Base-by-base conservation (phyloP, 148 eudicot species). In the Selenicereus undatus region DNA sequence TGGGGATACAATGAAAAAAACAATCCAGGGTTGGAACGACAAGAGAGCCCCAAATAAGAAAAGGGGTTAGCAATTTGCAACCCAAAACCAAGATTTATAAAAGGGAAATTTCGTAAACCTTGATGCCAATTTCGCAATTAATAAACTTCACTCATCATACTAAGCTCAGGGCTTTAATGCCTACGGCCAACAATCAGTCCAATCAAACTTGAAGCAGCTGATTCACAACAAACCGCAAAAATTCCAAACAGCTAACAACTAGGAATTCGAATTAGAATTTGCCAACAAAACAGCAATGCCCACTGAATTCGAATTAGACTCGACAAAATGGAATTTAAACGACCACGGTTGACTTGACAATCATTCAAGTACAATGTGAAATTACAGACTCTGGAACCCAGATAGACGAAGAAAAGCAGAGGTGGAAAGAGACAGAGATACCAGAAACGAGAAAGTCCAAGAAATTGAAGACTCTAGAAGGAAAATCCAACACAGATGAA, bases 401-500 rank as follows among this genome's bases (percentile, higher is more conserved):
- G 3, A 1, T 1, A 26, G 4, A 24, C 3, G 39, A 36, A 2
- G 39, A 78, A 20, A 17, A 1, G 43, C 3, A 70, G 22, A 42
- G 27, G 18, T 18, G 8, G 10, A 26, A 24, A 3, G 68, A 30
- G 74, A 79, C 66, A 83, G 79, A 75, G 56, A 29, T 21, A 94
- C 98, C 97, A n/a, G 93, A 91, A 80, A 81, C 73, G 64, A 94
- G 92, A 81, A 94, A 94, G 73, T 86, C 91, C 42, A 94, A 51
- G 83, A 94, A 94, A 45, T n/a, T n/a, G n/a, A n/a, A n/a, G n/a
- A n/a, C n/a, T n/a, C n/a, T n/a, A n/a, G n/a, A n/a, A n/a, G n/a
- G n/a, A n/a, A n/a, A n/a, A n/a, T n/a, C n/a, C n/a, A n/a, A n/a
- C n/a, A n/a, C n/a, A n/a, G n/a, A n/a, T n/a, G n/a, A n/a, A n/a